Evolutionary conservation across 2,329 filamentous ascomycete species (phyloP).

Genomic region (Dissoconium aciculare): DNA sequence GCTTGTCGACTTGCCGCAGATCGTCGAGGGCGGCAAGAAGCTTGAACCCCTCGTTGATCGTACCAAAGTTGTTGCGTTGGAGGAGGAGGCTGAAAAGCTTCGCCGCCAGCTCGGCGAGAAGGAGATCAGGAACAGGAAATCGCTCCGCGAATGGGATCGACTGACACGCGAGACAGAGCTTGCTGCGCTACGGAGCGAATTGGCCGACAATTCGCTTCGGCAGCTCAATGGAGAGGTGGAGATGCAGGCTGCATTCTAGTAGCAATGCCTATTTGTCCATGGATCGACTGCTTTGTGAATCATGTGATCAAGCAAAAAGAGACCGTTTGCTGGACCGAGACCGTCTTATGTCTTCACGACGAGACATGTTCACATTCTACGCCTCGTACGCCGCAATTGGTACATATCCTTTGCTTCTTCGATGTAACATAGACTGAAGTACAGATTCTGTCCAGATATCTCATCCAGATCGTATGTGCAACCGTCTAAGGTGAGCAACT

Average conservation of each 20-base stretch:
- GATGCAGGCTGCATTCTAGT: constrained; percentile 17
- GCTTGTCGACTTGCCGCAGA: constrained; percentile 30
- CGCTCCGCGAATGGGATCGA: constrained; percentile 32
- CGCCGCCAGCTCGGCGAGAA: constrained; percentile 33
- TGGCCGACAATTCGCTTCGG: constrained; percentile 34
- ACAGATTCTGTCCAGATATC: too few species aligned
- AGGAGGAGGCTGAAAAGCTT: constrained; percentile 33
- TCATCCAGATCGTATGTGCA: too few species aligned
- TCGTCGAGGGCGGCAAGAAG: constrained; percentile 31
- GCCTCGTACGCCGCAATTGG: too few species aligned
- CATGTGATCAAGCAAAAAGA: too few species aligned
- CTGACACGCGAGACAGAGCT: constrained; percentile 31
- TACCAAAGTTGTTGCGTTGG: constrained; percentile 30
- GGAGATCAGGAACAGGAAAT: constrained; percentile 30
- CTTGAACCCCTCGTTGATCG: constrained; percentile 30
- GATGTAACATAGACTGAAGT: too few species aligned
- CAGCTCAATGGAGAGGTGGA: constrained; percentile 16
- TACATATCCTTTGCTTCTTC: too few species aligned
- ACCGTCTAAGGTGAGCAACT: too few species aligned
- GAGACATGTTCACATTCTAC: too few species aligned
- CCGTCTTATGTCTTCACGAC: too few species aligned
- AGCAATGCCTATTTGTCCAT: too few species aligned
- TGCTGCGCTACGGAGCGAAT: constrained; percentile 30
- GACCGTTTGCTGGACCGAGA: too few species aligned
- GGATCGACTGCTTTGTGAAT: too few species aligned